phyloP scores from a whole-genome alignment of 768 basidiomycete species.

The Grammothele lineata region DNA sequence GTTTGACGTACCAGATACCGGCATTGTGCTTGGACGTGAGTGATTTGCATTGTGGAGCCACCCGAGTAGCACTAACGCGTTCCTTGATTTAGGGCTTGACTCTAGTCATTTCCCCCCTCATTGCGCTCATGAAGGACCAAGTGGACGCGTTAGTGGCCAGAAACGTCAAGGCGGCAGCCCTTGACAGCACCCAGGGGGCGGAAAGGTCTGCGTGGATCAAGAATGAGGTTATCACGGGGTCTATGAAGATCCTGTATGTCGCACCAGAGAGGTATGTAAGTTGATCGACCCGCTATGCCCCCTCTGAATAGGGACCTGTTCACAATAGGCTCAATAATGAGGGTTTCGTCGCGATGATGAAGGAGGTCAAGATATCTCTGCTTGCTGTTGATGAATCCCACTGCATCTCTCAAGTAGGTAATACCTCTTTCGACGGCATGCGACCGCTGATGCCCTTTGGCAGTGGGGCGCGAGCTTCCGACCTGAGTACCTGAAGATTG shows the following conservation, averaged over 20 bases:
- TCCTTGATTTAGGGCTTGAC: constrained; percentile 58
- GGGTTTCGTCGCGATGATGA: constrained; percentile 40
- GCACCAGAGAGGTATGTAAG: constrained; percentile 37
- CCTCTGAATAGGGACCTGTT: background rate
- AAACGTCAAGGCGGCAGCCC: constrained; percentile 58
- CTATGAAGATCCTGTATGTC: constrained; percentile 45
- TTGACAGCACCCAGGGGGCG: constrained; percentile 35
- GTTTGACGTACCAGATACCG: constrained; percentile 37
- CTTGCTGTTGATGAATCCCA: constrained; percentile 49
- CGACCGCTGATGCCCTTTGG: background rate
- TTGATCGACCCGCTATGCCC: too few species aligned
- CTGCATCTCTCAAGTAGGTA: constrained; percentile 38
- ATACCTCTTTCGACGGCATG: background rate
- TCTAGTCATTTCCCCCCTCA: constrained; percentile 85
- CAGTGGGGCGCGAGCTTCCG: constrained; percentile 44
- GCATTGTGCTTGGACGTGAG: constrained; percentile 34
- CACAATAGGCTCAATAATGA: constrained; percentile 40
- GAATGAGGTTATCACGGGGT: constrained; percentile 31
- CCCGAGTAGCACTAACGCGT: background rate
- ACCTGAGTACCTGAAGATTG: constrained; percentile 37
- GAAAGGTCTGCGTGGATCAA: constrained; percentile 32
- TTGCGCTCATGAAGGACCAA: constrained; percentile 90
- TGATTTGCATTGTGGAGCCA: background rate
- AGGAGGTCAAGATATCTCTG: constrained; percentile 37
- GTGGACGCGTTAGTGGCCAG: constrained; percentile 62